A percentile compares a stretch with the other conserved stretches of the same genome.
These are phyloP conservation scores for Blepharisma japonicum DNA, from an alignment of 73 alveolate genomes.

Conservation along the genomic window DNA sequence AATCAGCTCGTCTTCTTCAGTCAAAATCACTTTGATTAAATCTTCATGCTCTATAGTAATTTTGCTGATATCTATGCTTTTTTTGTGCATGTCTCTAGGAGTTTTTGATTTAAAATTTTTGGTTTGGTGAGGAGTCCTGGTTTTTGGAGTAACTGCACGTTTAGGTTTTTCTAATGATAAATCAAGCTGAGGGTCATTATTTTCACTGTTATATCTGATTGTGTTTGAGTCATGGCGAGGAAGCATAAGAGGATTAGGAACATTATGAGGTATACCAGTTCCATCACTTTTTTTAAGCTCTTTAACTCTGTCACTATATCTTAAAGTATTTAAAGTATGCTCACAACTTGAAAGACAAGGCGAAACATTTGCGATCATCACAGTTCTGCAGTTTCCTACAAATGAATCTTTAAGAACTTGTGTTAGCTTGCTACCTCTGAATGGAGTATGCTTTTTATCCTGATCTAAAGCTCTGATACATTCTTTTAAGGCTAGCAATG, in stretches of 20 bases:
- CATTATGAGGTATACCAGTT: conserved; percentile 16
- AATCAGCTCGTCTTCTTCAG: conserved; percentile 71
- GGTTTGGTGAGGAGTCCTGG: too few relatives aligned
- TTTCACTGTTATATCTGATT: neutral
- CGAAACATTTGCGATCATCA: conserved; percentile 98
- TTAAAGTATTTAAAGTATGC: conserved; percentile 98
- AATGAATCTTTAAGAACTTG: conserved; percentile 98
- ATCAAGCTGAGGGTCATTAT: neutral
- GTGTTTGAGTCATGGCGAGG: conserved; percentile 21
- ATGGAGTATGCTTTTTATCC: conserved; percentile 97
- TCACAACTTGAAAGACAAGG: conserved; percentile 96
- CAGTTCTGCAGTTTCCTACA: conserved; percentile 98
- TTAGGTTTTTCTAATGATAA: too few relatives aligned
- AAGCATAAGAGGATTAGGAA: conserved; percentile 32
- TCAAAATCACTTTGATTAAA: neutral
- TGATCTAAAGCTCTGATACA: conserved; percentile 99
- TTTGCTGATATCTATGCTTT: too few relatives aligned
- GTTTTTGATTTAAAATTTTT: too few relatives aligned
- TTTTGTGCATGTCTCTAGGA: too few relatives aligned
- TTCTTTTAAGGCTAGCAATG: conserved; percentile 98
- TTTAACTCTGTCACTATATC: conserved; percentile 99
- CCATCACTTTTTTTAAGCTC: conserved; percentile 85
- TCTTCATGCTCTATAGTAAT: conserved; percentile 13
- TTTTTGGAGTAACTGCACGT: too few relatives aligned
- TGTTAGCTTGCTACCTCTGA: conserved; percentile 98